phyloP scores from a whole-genome alignment of 1,139 yeast species.

The Candida albicans region DNA sequence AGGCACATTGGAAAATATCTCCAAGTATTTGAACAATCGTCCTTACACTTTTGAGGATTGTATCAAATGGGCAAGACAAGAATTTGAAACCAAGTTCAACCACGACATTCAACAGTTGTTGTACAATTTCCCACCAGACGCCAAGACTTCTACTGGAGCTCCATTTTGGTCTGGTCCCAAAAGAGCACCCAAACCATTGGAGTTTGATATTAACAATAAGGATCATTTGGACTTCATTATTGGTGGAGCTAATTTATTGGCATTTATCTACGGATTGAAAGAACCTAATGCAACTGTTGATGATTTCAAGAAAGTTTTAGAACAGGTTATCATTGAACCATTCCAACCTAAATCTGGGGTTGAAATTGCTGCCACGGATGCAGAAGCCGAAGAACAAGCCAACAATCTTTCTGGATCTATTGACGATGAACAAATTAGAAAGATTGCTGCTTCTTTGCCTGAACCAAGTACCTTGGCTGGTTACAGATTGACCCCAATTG shows the following conservation, averaged over 20 bases:
- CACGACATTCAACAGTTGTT: constrained; percentile 87
- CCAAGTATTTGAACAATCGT: constrained; percentile 70
- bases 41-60: constrained; percentile 93
- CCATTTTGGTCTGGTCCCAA: constrained; percentile 99
- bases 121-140: constrained; percentile 92
- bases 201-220: constrained; percentile 69
- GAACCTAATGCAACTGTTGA: constrained; percentile 45
- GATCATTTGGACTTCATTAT: constrained; percentile 82
- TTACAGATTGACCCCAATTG: constrained; percentile 80
- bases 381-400: constrained; percentile 81
- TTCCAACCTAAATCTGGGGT: constrained; percentile 77
- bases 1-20: constrained; percentile 76
- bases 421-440: constrained; percentile 56
- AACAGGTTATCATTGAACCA: constrained; percentile 37
- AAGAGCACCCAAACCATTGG: constrained; percentile 87
- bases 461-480: constrained; percentile 89
- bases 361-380: constrained; percentile 83
- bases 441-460: constrained; percentile 77
- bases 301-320: constrained; percentile 52
- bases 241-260: constrained; percentile 90
- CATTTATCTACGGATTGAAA: constrained; percentile 83
- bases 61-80: constrained; percentile 89
- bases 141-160: constrained; percentile 84
- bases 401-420: constrained; percentile 47
- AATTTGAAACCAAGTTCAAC: constrained; percentile 81